Evolutionary conservation across 345 rosid species (phyloP), one percentile per base, ranked within the genome.

Genomic region (Arabis alpina): DNA sequence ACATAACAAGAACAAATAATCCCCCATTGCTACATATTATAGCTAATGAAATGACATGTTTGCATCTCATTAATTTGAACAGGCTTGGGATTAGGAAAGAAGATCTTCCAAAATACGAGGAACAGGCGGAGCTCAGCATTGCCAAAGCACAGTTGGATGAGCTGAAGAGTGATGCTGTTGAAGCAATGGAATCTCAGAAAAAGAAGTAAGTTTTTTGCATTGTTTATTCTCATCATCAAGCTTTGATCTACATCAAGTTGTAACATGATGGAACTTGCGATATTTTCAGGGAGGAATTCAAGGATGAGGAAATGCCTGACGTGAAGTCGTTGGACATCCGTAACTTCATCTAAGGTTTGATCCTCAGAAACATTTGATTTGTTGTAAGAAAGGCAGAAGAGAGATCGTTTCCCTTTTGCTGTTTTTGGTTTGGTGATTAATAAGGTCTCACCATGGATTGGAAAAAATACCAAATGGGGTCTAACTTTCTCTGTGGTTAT

Each of bases 141-240:
- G 87, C 99, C 45, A 88, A 91, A 62, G 92, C 96, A 51, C 96
- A 92, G 57, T 54, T 95, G 76, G 94, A 83, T 79, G 97, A 95
- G 59, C 82, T 92, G 77, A 92, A 90, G 85, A 88, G 91, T 74
- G 92, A 90, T 63, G 96, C 97, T 44, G 40, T 85, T 55, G 99
- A 95, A 75, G 97, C 91, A 23, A 92, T 95, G 98, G 97, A 90
- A 77, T 78, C 98, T 56, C 98, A 92, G 78, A 85, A 81, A 85
- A 95, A 95, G 83, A 83, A 88, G 99, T 92, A 75, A 53, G 59
- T 37, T 41, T 8, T 8, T 10, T 19, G 9, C 13, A 2, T 13
- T 8, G 0, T 23, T 23, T n/a, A 28, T 2, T 27, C 34, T 34
- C 16, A 62, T 43, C 40, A 68, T 62, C 42, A 12, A 41, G 25